Conservation (phyloP, 805 yeast genomes). For the Torulaspora franciscae region DNA sequence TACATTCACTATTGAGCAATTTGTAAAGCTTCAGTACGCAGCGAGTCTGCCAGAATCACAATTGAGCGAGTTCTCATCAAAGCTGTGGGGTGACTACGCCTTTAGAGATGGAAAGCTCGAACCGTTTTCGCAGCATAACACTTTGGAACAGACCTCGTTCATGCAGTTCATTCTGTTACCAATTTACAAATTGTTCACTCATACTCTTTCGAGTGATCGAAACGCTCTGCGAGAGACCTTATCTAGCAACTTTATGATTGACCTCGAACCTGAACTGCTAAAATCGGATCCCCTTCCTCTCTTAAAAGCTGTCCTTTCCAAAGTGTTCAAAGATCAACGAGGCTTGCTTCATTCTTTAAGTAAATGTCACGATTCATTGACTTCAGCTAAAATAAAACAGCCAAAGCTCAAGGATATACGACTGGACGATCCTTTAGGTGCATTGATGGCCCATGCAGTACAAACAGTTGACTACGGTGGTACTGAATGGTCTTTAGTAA, state of each 20-base stretch:
- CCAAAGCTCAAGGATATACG: background rate
- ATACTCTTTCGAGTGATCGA: constrained; percentile 51
- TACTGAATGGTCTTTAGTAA: constrained; percentile 48
- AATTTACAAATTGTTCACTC: constrained; percentile 65
- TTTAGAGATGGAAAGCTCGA: constrained; percentile 45
- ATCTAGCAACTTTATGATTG: constrained; percentile 45
- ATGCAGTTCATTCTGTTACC: constrained; percentile 69
- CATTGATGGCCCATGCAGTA: constrained; percentile 45
- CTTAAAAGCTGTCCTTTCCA: constrained; percentile 48
- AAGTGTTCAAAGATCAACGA: constrained; percentile 48
- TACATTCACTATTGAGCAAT: constrained; percentile 62
- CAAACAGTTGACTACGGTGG: constrained; percentile 59
- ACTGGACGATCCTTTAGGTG: constrained; percentile 2
- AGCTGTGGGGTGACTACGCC: constrained; percentile 76
- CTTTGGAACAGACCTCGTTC: constrained; percentile 45
- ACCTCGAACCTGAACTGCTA: constrained; percentile 38
- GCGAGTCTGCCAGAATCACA: constrained; percentile 35
- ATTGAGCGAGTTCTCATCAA: constrained; percentile 41
- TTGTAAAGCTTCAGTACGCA: constrained; percentile 49
- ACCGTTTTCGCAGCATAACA: background rate
- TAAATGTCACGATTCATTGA: constrained; percentile 32
- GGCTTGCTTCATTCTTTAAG: constrained; percentile 48
- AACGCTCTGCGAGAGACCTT: constrained; percentile 42
- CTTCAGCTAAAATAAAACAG: constrained; percentile 29
- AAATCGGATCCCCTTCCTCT: constrained; percentile 56